phyloP scores from a whole-genome alignment of 768 basidiomycete species.

The Hygrocybe punicea region DNA sequence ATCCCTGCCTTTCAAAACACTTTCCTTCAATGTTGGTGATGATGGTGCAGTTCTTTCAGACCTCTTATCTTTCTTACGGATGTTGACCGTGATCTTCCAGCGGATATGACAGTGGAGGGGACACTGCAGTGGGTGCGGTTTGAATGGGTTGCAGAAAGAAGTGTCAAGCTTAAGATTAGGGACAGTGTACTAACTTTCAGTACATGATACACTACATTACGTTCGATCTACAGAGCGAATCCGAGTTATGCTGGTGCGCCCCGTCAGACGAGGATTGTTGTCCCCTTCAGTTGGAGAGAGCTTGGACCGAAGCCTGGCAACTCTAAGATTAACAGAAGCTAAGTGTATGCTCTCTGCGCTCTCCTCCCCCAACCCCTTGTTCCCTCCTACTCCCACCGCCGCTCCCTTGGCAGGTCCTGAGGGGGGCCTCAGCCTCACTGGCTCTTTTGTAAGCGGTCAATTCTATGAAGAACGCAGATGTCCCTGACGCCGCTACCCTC shows the following conservation, averaged over 20 bases:
- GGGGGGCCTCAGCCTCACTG: no score
- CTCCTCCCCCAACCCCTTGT: no score
- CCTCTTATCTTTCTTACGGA: background rate
- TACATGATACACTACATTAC: conserved; percentile 42
- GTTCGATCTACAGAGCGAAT: background rate
- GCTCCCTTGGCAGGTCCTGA: no score
- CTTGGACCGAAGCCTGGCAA: no score
- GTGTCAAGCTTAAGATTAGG: conserved; percentile 76
- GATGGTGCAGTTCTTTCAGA: conserved; percentile 54
- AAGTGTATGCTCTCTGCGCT: background rate
- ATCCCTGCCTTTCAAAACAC: conserved; percentile 82
- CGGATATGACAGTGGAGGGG: conserved; percentile 47
- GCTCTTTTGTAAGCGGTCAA: no score
- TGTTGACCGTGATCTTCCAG: conserved; percentile 15
- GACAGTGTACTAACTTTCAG: conserved; percentile 85
- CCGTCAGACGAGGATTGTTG: background rate
- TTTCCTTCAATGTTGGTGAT: conserved; percentile 80
- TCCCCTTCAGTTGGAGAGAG: no score
- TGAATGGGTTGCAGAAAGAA: conserved; percentile 83
- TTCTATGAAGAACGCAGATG: no score
- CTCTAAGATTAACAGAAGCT: no score
- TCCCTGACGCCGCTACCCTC: no score
- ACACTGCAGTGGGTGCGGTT: conserved; percentile 72
- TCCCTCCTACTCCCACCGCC: no score
- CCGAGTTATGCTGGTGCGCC: background rate